Evolutionary conservation across 1,284 basidiomycete species (phyloP).

Genomic region (Rhodotorula glutinis): DNA sequence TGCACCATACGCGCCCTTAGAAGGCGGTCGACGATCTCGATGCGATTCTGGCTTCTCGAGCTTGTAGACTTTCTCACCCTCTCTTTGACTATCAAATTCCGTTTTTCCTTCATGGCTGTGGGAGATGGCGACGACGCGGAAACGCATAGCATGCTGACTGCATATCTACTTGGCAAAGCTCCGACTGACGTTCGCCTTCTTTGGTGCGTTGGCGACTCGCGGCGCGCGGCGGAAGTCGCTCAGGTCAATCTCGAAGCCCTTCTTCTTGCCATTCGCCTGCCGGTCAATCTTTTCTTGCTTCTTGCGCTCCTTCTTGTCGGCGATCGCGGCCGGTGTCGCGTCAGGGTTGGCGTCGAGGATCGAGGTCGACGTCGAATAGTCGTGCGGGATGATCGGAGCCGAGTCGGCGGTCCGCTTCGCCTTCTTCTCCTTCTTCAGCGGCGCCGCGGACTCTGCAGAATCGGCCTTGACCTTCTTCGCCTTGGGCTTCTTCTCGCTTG

Average conservation of each 20-base stretch:
- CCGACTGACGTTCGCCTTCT: conserved; percentile 18
- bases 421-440: conserved; percentile 40
- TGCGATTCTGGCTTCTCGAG: background rate
- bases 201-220: conserved; percentile 34
- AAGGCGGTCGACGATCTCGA: background rate
- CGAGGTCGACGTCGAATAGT: conserved; percentile 70
- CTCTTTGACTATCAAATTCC: conserved; percentile 54
- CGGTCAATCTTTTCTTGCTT: conserved; percentile 14
- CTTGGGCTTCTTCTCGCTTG: background rate
- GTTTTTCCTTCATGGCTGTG: conserved; percentile 48
- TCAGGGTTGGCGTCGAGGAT: conserved; percentile 61
- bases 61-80: background rate
- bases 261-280: background rate
- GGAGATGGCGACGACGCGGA: background rate
- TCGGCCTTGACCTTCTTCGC: conserved; percentile 19
- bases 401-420: conserved; percentile 9
- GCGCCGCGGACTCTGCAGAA: conserved; percentile 10
- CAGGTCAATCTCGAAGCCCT: conserved; percentile 32
- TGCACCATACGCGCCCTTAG: background rate
- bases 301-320: conserved; percentile 28
- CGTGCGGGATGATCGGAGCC: conserved; percentile 57
- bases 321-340: conserved; percentile 2
- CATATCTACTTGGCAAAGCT: conserved; percentile 17
- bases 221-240: conserved; percentile 32
- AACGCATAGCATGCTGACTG: background rate